Conservation (phyloP, 129 eudicot genomes). For the Centaurea solstitialis region DNA sequence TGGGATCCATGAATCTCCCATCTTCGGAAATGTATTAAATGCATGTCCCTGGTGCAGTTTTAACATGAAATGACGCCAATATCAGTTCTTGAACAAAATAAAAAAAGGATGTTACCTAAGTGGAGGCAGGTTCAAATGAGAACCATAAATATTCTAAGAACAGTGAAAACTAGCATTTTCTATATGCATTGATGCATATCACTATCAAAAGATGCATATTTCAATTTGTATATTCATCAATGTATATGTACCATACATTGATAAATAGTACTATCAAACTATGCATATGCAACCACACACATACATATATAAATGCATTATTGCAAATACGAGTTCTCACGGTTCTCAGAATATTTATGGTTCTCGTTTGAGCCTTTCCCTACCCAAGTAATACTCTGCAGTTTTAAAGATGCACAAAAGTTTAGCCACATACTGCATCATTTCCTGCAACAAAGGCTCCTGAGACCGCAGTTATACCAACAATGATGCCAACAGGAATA, state of each 20-base stretch:
- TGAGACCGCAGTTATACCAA: slow-evolving; percentile 91
- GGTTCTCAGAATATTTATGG: not conserved
- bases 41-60: slow-evolving; percentile 72
- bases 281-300: not conserved
- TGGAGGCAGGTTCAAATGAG: not conserved
- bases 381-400: not conserved
- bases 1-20: slow-evolving; percentile 98
- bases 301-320: too few relatives aligned
- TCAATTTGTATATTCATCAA: not conserved
- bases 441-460: slow-evolving; percentile 99
- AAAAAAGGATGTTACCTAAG: not conserved
- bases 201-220: not conserved
- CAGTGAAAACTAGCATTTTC: not conserved
- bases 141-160: not conserved
- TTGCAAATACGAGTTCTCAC: too few relatives aligned
- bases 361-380: not conserved
- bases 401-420: not conserved
- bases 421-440: slow-evolving; percentile 72
- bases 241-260: not conserved
- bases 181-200: not conserved
- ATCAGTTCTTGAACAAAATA: not conserved
- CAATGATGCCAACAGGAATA: slow-evolving; percentile 75
- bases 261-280: not conserved
- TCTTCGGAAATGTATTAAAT: slow-evolving; percentile 89
- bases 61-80: not conserved